Conservation (phyloP, 179 eudicot species). For the Beta macrorhiza region DNA sequence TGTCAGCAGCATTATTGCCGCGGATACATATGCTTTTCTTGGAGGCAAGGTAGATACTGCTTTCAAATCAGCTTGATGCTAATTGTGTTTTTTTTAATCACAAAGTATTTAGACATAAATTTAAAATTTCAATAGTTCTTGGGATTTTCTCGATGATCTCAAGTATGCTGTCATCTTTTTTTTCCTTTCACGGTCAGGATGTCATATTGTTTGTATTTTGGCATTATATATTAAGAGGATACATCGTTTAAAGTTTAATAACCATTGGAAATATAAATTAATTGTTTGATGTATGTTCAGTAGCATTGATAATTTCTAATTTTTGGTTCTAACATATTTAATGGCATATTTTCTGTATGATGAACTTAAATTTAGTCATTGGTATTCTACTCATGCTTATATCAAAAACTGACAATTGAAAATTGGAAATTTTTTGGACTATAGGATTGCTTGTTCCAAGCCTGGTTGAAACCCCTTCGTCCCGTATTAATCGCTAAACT, state of each 20-base stretch:
- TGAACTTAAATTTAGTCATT: no score
- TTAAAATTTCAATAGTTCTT: neutral
- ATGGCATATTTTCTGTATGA: no score
- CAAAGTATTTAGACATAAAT: neutral
- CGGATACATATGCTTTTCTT: slow-evolving; percentile 90
- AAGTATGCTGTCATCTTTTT: neutral
- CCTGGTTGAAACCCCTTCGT: no score
- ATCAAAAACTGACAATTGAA: no score
- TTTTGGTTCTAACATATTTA: neutral
- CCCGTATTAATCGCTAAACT: no score
- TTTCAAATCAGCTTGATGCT: neutral
- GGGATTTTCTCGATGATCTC: neutral
- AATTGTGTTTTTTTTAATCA: neutral
- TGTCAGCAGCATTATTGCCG: slow-evolving; percentile 90
- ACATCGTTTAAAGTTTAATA: neutral
- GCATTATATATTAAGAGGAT: neutral
- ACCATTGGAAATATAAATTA: neutral
- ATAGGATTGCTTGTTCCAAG: no score
- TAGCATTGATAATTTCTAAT: neutral
- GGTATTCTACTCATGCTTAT: no score
- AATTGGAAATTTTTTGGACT: no score
- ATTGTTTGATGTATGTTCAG: neutral
- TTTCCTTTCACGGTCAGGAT: neutral
- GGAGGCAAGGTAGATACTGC: slow-evolving; percentile 77
- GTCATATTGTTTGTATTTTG: neutral